Conservation (phyloP, 176 grass and related monocot species). For the Oryza coarctata region DNA sequence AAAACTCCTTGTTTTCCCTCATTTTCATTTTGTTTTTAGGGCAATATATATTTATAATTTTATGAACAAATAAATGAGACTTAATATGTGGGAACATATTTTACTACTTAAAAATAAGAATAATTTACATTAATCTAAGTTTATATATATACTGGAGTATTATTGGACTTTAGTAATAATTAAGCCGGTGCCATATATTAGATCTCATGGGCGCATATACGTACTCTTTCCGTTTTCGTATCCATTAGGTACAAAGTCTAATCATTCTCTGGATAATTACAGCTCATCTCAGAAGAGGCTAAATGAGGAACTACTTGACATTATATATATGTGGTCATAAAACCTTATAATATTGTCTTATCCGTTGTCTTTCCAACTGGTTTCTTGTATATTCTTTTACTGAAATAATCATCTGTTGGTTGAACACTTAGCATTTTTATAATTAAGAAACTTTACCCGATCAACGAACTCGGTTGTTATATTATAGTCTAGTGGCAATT, state of each 20-base stretch:
- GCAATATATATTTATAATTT: not conserved
- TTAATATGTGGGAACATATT: not conserved
- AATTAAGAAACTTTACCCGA: not conserved
- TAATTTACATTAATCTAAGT: not conserved
- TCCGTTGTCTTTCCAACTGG: not conserved
- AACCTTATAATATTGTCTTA: constrained; percentile 9
- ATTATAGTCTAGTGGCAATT: not conserved
- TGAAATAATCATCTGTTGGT: not conserved
- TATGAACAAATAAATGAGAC: not conserved
- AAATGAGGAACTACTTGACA: not conserved
- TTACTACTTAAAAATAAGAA: not conserved
- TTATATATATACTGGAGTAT: not conserved
- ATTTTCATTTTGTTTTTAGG: not conserved
- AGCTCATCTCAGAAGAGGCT: not conserved
- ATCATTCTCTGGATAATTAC: constrained; percentile 2
- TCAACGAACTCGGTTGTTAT: not conserved
- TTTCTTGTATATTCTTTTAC: not conserved
- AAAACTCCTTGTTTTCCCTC: not conserved
- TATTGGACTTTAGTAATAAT: not conserved
- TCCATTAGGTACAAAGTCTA: not conserved
- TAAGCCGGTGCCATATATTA: not conserved
- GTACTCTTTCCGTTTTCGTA: not conserved
- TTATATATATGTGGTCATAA: not conserved
- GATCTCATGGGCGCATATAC: not conserved
- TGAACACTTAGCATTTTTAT: not conserved